Percentiles rank a stretch among this genome's conserved stretches.
Conservation (phyloP, 1,139 yeast genomes). For the Candida sojae region DNA sequence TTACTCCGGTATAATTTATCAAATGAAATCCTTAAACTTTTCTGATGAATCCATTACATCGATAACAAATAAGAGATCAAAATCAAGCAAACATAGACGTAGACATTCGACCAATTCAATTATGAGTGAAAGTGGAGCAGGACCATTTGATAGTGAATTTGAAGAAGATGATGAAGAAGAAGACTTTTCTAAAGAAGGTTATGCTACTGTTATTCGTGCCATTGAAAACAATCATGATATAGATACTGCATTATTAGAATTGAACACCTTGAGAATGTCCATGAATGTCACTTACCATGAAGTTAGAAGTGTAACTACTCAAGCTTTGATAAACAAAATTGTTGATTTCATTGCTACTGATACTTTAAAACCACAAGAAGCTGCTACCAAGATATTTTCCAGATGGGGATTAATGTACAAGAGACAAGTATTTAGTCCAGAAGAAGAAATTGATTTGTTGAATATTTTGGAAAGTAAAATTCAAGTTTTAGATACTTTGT, state of each 20-base stretch:
- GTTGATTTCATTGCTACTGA: slow-evolving; percentile 73
- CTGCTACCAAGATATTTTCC: slow-evolving; percentile 70
- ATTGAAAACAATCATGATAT: slow-evolving; percentile 88
- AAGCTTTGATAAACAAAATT: slow-evolving; percentile 69
- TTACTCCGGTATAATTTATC: slow-evolving; percentile 51
- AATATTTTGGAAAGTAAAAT: slow-evolving; percentile 56
- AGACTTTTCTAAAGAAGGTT: slow-evolving; percentile 83
- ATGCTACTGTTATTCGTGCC: slow-evolving; percentile 92
- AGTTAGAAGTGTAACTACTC: slow-evolving; percentile 79
- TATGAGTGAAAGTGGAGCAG: slow-evolving; percentile 38
- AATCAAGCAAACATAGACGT: slow-evolving; percentile 29
- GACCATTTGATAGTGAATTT: slow-evolving; percentile 22
- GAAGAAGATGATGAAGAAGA: slow-evolving; percentile 90
- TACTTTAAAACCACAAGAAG: slow-evolving; percentile 73
- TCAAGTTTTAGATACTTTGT: slow-evolving; percentile 25
- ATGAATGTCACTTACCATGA: slow-evolving; percentile 95
- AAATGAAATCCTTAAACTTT: slow-evolving; percentile 61
- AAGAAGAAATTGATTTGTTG: slow-evolving; percentile 77
- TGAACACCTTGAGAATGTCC: slow-evolving; percentile 94
- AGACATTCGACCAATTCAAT: slow-evolving; percentile 41
- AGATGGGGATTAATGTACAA: slow-evolving; percentile 81
- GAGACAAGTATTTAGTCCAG: slow-evolving; percentile 79
- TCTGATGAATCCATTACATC: slow-evolving; percentile 84
- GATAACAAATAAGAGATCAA: slow-evolving; percentile 43
- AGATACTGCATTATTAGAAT: slow-evolving; percentile 89